A percentile compares a stretch with the other conserved stretches of the same genome.
These are phyloP conservation scores for Phycomyces blakesleeanus DNA, from an alignment of 192 early-diverging fungal genomes.

Conservation along the genomic window DNA sequence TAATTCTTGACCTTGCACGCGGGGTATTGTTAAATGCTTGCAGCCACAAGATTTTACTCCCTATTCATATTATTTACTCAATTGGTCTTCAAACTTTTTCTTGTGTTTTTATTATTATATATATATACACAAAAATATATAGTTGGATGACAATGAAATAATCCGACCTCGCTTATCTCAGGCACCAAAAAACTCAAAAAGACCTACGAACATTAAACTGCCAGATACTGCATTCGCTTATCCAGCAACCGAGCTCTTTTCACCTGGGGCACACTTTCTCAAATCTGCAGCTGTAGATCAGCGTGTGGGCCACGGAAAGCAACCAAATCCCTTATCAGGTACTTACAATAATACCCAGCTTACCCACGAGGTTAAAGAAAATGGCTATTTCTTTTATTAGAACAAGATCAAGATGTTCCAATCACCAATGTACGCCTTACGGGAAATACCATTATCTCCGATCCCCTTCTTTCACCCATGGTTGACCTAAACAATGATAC, in stretches of 20 bases:
- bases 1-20: conserved; percentile 1
- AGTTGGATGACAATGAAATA: background rate
- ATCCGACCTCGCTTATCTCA: background rate
- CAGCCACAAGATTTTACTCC: too few relatives aligned
- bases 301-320: too few relatives aligned
- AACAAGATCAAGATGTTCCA: too few relatives aligned
- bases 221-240: background rate
- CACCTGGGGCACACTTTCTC: background rate
- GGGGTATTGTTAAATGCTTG: conserved; percentile 3
- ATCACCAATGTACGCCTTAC: background rate
- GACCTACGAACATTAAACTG: background rate
- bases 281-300: background rate
- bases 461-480: background rate
- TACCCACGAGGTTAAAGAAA: too few relatives aligned
- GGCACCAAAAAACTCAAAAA: background rate
- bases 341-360: too few relatives aligned
- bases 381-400: too few relatives aligned
- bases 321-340: too few relatives aligned
- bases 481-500: background rate
- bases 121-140: too few relatives aligned
- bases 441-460: background rate
- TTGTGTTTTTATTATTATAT: too few relatives aligned
- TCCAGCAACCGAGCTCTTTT: background rate
- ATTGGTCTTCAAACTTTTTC: too few relatives aligned
- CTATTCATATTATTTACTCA: too few relatives aligned